Evolutionary conservation across 192 early-diverging fungal species (phyloP), one percentile per base, ranked within the genome.

Genomic region (Chytriomyces sp.): DNA sequence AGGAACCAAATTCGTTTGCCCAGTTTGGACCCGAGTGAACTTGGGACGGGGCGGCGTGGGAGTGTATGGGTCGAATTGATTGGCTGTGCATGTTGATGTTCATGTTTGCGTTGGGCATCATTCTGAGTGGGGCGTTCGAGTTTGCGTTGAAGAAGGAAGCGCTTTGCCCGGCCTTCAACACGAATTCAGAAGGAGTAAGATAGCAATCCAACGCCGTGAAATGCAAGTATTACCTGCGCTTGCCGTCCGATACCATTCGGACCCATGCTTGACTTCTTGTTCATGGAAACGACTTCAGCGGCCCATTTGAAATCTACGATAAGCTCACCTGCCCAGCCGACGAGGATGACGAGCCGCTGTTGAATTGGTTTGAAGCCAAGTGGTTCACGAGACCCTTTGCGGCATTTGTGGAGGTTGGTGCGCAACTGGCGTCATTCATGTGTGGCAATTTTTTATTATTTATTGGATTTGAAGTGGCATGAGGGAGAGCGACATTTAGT

Each of bases 301-400:
- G 1, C 45, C 24, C 11, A 45, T 10, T 49, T 16, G 8, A 10
- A 26, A 68, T 16, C 48, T 18, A 35, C 35, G 35, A 35, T 35
- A 0, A 35, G 16, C 47, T 60, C 13, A 50, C 69, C 35, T 13
- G 1, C 44, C 10, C 16, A 4, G 67, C 13, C 67, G 45, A 11
- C 43, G 45, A 45, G 9, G 48, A 49, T 0, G 69, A 53, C 46
- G 69, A 45, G 10, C 35, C 24, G 63, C 63, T 3, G 13, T 3
- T 23, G 18, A 64, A 16, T 23, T 13, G 20, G 13, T 18, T 16
- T 18, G 69, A 57, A 7, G 57, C n/a, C 13, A 73, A 35, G 45
- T 73, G 71, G 61, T 73, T 63, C 5, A 63, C 71, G 45, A 73
- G 71, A 44, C 71, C 71, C 60, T 73, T 73, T 8, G 71, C 71